Conservation (phyloP, 1,284 basidiomycete genomes). For the Tilletiaria anomala region DNA sequence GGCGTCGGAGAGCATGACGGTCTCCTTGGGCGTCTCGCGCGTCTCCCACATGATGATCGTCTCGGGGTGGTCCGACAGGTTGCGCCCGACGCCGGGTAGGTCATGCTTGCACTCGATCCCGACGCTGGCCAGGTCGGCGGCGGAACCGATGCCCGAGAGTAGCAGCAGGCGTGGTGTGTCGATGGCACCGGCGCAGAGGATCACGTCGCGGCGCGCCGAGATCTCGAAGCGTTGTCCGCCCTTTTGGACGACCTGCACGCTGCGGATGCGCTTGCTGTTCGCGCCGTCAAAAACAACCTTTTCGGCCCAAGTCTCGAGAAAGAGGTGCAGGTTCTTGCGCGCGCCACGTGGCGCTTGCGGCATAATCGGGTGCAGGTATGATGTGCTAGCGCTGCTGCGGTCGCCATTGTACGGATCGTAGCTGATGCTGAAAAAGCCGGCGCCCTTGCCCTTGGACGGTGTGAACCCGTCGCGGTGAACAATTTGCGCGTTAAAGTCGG, state of each 20-base stretch:
- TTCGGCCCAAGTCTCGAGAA: constrained; percentile 40
- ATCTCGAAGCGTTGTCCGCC: constrained; percentile 18
- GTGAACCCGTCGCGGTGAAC: constrained; percentile 2
- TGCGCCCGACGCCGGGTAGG: constrained; percentile 47
- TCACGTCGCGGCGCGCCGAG: constrained; percentile 30
- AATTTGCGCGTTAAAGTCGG: constrained; percentile 35
- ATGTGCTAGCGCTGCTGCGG: constrained; percentile 33
- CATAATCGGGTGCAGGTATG: constrained; percentile 41
- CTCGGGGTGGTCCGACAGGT: constrained; percentile 46
- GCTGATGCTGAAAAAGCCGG: constrained; percentile 39
- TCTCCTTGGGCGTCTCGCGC: constrained; percentile 34
- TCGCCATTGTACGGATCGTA: constrained; percentile 38
- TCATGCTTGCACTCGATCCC: constrained; percentile 42
- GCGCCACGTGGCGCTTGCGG: constrained; percentile 25
- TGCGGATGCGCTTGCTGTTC: constrained; percentile 2
- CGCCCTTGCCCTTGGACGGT: constrained; percentile 30
- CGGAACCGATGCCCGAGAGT: constrained; percentile 46
- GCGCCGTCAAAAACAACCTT: constrained; percentile 16
- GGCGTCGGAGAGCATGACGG: constrained; percentile 40
- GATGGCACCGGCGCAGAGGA: constrained; percentile 39
- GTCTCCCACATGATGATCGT: constrained; percentile 39
- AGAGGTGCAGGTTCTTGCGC: constrained; percentile 38
- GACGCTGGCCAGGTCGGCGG: constrained; percentile 41
- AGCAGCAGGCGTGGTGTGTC: constrained; percentile 47
- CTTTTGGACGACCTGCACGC: constrained; percentile 2